Conservation (phyloP, 1,139 yeast species). For the Yarrowia galli region DNA sequence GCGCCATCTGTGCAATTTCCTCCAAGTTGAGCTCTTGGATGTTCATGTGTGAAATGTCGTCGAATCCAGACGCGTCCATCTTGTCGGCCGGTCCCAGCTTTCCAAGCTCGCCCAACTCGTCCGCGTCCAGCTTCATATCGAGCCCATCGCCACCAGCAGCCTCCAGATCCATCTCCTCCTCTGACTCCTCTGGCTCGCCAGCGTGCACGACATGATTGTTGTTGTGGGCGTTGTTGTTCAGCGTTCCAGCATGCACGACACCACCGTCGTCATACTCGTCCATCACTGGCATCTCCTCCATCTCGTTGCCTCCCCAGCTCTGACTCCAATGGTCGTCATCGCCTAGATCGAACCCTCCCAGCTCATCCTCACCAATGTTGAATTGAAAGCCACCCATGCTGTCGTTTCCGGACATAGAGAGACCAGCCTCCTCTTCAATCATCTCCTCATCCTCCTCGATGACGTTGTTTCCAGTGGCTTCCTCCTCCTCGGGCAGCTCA, state of each 20-base stretch:
- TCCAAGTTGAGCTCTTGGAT: conserved; percentile 26
- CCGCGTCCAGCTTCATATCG: conserved; percentile 37
- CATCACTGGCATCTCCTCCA: conserved; percentile 32
- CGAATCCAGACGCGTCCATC: conserved; percentile 40
- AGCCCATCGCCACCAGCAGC: conserved; percentile 24
- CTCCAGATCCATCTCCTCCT: conserved; percentile 29
- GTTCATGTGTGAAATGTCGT: conserved; percentile 34
- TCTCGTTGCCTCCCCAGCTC: conserved; percentile 36
- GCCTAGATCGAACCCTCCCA: conserved; percentile 29
- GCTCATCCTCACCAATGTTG: conserved; percentile 27
- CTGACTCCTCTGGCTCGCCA: conserved; percentile 51
- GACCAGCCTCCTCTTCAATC: conserved; percentile 9
- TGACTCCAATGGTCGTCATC: conserved; percentile 36
- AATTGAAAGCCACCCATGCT: conserved; percentile 25
- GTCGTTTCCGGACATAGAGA: conserved; percentile 14
- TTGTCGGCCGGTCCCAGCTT: conserved; percentile 40
- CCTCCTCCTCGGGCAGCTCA: conserved; percentile 60
- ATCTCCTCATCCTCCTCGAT: conserved; percentile 43
- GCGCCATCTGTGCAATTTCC: conserved; percentile 36
- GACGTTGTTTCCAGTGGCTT: conserved; percentile 42
- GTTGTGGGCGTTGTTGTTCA: conserved; percentile 6
- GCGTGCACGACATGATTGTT: conserved; percentile 47
- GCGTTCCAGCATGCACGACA: conserved; percentile 26
- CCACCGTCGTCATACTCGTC: conserved; percentile 31
- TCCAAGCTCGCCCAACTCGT: conserved; percentile 42